Evolutionary conservation across 2,329 filamentous ascomycete genomes (phyloP), one percentile per base, ranked within the genome.

Genomic region (Diaporthe citrichinensis): DNA sequence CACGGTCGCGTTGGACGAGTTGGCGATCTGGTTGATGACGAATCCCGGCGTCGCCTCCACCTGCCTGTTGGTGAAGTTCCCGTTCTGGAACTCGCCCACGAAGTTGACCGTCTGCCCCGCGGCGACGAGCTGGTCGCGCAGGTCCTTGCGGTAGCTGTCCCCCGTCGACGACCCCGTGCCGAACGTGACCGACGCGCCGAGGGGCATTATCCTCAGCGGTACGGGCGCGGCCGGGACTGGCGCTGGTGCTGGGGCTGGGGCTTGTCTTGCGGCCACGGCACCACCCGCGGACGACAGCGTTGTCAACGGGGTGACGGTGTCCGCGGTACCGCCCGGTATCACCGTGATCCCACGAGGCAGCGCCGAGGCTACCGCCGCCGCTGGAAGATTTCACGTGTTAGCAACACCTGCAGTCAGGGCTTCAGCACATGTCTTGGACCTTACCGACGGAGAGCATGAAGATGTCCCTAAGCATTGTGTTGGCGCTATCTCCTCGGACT

Each of bases 171-270:
- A 80, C n/a, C 78, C 79, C 14, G 76, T 74, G 23, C 79, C 79
- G 25, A 72, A 80, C 28, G 78, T 80, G 23, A 80, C 78, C 1
- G 79, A 80, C 17, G 79, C 79, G 36, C 79, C 79, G 17, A 80
- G 71, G 41, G 78, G 72, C 74, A 78, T 75, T 74, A 79, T 78
- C 25, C 79, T 76, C 8, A 80, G 75, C 2, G 78, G 76, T 57
- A 77, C 39, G 55, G 44, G 25, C 2, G 46, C 72, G 14, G 34
- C 44, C 10, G 62, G 59, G 8, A 7, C 31, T 2, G 62, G 62
- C 1, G 31, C 65, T 2, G 49, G 65, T 7, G 10, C 31, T 2
- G 62, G 62, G 1, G 31, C 65, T 2, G 49, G 65, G 12, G 10
- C 53, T 36, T 74, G 72, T 25, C 72, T 58, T 49, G 62, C 23